These are phyloP conservation scores for Oryza brachyantha DNA, from an alignment of 176 grass and related monocot species.

Conservation along the genomic window DNA sequence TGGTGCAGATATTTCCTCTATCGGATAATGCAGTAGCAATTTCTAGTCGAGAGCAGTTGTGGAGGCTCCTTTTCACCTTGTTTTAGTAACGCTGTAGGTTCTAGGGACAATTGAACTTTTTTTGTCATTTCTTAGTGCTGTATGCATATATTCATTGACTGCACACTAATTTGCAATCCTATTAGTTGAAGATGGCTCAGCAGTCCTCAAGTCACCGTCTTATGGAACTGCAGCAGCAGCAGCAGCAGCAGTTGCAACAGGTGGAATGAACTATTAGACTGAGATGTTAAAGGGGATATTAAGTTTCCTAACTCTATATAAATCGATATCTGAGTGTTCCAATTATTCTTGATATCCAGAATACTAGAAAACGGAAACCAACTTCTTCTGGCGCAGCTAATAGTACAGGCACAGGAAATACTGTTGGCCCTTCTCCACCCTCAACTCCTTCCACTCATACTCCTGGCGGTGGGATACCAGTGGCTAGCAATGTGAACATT, in stretches of 20 bases:
- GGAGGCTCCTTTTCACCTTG: background rate
- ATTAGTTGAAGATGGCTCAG: slow-evolving; percentile 72
- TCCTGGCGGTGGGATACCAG: slow-evolving; percentile 65
- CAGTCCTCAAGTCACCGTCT: slow-evolving; percentile 69
- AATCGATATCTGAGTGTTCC: background rate
- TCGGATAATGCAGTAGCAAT: background rate
- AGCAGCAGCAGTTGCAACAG: slow-evolving; percentile 79
- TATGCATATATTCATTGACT: slow-evolving; percentile 6
- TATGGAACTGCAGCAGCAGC: slow-evolving; percentile 68
- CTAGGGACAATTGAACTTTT: background rate
- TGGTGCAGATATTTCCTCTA: background rate
- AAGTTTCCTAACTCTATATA: slow-evolving; percentile 18
- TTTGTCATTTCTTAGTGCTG: background rate
- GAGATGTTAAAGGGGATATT: slow-evolving; percentile 8
- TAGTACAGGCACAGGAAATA: slow-evolving; percentile 90
- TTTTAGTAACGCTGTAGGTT: background rate
- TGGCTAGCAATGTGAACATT: slow-evolving; percentile 56
- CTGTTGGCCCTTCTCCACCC: slow-evolving; percentile 74
- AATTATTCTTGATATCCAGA: slow-evolving; percentile 49
- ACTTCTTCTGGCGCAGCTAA: slow-evolving; percentile 90
- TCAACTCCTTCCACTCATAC: slow-evolving; percentile 94
- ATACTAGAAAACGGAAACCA: slow-evolving; percentile 79
- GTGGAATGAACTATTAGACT: slow-evolving; percentile 21
- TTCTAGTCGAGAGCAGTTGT: background rate
- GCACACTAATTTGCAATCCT: slow-evolving; percentile 35